Base-by-base conservation (phyloP, 1,139 yeast genomes). In the Diutina mesorugosa region DNA sequence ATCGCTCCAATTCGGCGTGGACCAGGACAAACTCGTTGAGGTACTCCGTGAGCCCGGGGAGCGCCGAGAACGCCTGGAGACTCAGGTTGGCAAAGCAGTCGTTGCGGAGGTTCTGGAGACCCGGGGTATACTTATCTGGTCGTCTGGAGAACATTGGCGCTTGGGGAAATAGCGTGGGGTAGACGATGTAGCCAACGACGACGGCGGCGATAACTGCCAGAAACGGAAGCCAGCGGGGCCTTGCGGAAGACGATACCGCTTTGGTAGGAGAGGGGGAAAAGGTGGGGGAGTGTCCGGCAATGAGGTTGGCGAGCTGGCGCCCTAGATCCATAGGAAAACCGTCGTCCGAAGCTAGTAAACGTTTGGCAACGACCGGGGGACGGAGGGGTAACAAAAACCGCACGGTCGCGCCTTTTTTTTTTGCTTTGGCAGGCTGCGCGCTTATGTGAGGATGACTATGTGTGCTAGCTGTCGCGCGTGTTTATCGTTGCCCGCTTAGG, bases 61-160 rank as follows among this genome's bases (percentile, higher is more conserved):
- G 69, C 0, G 95, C 73, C 16, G 90, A 83, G 60, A 91, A 78
- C 0, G 97, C 95, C 67, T 91, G 98, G 28, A 93, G 67, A 1
- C 91, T 85, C n/a, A 95, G 82, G 65, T 93, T 91, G 59, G 96
- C 97, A 71, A 89, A 91, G 68, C 98, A 91, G 67, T 90, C 97
- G 64, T 89, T 89, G 59, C 93, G 80, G 61, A 85, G 76, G 67
- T 91, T 93, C 61, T 85, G 76, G 54, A 91, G 73, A 2, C 97
- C 97, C 0, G 95, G 89, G 16, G 96, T 87, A 65, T 83, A 75
- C 62, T 80, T 84, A 64, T 84, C 95, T n/a, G 84, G 84, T 64
- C 90, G 72, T 61, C 79, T 82, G 51, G 76, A 66, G 59, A 76
- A 76, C 80, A 76, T 76, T 26, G 59, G 54, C 18, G 56, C 51